These are phyloP conservation scores for Herpetospermum pedunculosum DNA, from an alignment of 306 rosid genomes.

Conservation along the genomic window DNA sequence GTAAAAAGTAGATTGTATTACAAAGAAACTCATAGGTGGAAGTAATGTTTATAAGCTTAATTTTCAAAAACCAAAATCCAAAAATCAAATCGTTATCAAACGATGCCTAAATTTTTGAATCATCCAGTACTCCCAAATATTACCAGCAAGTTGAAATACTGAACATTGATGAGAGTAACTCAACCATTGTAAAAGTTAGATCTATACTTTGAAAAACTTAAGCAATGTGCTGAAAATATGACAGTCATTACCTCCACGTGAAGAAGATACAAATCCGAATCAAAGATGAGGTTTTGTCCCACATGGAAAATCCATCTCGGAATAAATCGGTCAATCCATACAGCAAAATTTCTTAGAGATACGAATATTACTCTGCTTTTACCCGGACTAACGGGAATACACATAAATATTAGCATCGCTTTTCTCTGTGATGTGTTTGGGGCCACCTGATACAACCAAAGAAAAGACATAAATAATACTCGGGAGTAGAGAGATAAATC, in stretches of 20 bases:
- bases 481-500: background rate
- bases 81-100: no score
- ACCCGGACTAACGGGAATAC: slow-evolving; percentile 88
- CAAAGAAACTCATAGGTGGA: no score
- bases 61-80: no score
- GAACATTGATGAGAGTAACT: background rate
- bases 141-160: background rate
- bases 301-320: slow-evolving; percentile 89
- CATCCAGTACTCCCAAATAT: background rate
- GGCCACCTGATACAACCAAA: slow-evolving; percentile 32
- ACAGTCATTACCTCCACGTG: slow-evolving; percentile 62
- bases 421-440: slow-evolving; percentile 15
- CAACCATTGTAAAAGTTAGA: background rate
- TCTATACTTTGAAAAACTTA: background rate
- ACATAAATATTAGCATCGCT: slow-evolving; percentile 41
- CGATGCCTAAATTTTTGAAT: background rate
- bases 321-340: slow-evolving; percentile 59
- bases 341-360: slow-evolving; percentile 73
- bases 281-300: slow-evolving; percentile 70
- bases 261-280: slow-evolving; percentile 91
- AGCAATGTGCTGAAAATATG: background rate
- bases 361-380: slow-evolving; percentile 83
- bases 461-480: background rate
- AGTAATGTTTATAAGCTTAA: no score
- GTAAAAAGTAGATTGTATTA: no score